Conservation (phyloP, 2,329 filamentous ascomycete species). For the Pyricularia grisea region DNA sequence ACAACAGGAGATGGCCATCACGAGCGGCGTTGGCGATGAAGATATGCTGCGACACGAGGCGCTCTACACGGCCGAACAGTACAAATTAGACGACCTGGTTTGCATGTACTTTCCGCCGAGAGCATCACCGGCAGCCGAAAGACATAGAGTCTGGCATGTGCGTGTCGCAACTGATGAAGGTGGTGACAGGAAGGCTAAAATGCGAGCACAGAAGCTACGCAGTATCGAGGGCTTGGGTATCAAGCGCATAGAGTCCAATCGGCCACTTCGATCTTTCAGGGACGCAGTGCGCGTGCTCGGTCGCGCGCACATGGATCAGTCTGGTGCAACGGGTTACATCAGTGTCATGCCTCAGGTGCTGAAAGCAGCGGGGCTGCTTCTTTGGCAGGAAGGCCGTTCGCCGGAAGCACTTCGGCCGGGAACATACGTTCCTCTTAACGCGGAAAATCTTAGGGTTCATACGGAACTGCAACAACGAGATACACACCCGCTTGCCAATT, state of each 20-base stretch:
- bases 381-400: background rate
- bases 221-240: background rate
- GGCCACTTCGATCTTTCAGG: constrained; percentile 1
- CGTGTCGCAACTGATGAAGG: background rate
- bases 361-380: background rate
- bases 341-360: background rate
- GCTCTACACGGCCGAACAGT: constrained; percentile 1
- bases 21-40: background rate
- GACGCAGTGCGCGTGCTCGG: constrained; percentile 1
- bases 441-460: background rate
- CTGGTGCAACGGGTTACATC: background rate
- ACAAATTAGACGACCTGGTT: constrained; percentile 1
- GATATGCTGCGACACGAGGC: constrained; percentile 2
- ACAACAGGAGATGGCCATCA: constrained; percentile 4
- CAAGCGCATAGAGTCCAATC: background rate
- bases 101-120: constrained; percentile 1
- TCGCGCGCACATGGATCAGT: background rate
- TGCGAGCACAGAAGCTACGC: background rate
- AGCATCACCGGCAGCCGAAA: background rate
- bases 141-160: background rate
- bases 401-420: background rate
- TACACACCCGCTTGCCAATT: background rate
- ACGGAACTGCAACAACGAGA: background rate
- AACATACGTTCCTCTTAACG: background rate
- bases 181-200: background rate